phyloP scores from a whole-genome alignment of 495 filamentous ascomycete genomes.

The Aspergillus heteromorphus region DNA sequence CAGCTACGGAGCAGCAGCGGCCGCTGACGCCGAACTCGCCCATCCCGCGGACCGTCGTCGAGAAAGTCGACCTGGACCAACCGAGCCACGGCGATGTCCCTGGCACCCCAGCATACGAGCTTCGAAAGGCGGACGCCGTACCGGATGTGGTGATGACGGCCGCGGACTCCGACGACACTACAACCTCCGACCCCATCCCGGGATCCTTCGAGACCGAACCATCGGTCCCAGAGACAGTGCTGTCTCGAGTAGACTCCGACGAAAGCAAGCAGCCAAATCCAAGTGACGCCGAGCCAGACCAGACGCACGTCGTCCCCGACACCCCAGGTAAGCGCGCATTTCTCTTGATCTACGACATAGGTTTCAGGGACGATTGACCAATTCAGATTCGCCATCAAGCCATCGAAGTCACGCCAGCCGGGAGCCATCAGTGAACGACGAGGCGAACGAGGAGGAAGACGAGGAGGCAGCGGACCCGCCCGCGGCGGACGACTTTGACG shows the following conservation, averaged over 20 bases:
- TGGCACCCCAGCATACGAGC: constrained; percentile 70
- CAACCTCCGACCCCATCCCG: constrained; percentile 15
- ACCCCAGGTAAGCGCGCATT: constrained; percentile 42
- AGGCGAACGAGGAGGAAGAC: constrained; percentile 30
- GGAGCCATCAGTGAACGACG: constrained; percentile 23
- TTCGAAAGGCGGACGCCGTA: constrained; percentile 73
- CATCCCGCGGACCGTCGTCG: constrained; percentile 77
- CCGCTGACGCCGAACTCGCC: constrained; percentile 50
- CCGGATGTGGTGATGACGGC: constrained; percentile 61
- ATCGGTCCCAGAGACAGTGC: constrained; percentile 41
- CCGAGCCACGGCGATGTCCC: constrained; percentile 83
- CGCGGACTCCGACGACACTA: constrained; percentile 19
- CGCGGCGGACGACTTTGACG: constrained; percentile 81
- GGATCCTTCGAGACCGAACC: constrained; percentile 19
- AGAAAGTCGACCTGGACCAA: constrained; percentile 62
- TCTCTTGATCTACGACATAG: constrained; percentile 22
- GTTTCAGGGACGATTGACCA: constrained; percentile 51
- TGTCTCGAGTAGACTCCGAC: constrained; percentile 40
- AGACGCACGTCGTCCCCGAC: constrained; percentile 41
- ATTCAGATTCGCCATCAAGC: constrained; percentile 44
- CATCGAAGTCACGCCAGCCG: constrained; percentile 13
- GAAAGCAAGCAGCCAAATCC: constrained; percentile 28
- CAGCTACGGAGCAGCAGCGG: constrained; percentile 31
- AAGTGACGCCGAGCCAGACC: constrained; percentile 47
- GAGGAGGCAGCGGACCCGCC: not conserved